These are phyloP conservation scores for Heteromeles arbutifolia DNA, from an alignment of 306 rosid genomes.

Conservation along the genomic window DNA sequence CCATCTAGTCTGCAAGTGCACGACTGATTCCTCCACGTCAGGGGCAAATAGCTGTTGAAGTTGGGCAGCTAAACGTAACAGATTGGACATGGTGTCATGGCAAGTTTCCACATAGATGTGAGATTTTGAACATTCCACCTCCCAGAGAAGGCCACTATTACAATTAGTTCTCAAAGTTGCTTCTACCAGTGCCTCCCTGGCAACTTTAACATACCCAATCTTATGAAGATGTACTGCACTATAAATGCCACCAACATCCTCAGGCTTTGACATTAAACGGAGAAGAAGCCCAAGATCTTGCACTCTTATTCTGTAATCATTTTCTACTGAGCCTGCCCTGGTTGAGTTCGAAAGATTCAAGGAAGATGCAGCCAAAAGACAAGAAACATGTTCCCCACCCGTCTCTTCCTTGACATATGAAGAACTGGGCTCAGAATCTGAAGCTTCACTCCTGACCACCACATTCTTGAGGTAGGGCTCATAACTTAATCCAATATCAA, in stretches of 20 bases:
- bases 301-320: constrained; percentile 43
- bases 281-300: constrained; percentile 82
- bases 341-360: constrained; percentile 63
- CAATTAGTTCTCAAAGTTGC: constrained; percentile 71
- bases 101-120: constrained; percentile 73
- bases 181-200: constrained; percentile 74
- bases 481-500: constrained; percentile 85
- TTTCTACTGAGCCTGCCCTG: constrained; percentile 35
- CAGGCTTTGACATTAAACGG: constrained; percentile 34
- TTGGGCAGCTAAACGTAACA: constrained; percentile 77
- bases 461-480: constrained; percentile 63
- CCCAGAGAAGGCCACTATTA: constrained; percentile 73
- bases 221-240: constrained; percentile 62
- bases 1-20: constrained; percentile 96
- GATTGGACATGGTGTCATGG: constrained; percentile 68
- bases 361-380: constrained; percentile 87
- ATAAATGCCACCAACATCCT: constrained; percentile 43
- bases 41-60: constrained; percentile 91
- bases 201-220: constrained; percentile 75
- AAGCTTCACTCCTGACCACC: constrained; percentile 32
- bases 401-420: constrained; percentile 42
- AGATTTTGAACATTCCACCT: constrained; percentile 66
- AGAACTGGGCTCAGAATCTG: constrained; percentile 35
- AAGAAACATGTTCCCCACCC: constrained; percentile 51
- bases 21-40: constrained; percentile 82